phyloP scores from a whole-genome alignment of 78 protist genomes.

The Goniomonas avonlea region DNA sequence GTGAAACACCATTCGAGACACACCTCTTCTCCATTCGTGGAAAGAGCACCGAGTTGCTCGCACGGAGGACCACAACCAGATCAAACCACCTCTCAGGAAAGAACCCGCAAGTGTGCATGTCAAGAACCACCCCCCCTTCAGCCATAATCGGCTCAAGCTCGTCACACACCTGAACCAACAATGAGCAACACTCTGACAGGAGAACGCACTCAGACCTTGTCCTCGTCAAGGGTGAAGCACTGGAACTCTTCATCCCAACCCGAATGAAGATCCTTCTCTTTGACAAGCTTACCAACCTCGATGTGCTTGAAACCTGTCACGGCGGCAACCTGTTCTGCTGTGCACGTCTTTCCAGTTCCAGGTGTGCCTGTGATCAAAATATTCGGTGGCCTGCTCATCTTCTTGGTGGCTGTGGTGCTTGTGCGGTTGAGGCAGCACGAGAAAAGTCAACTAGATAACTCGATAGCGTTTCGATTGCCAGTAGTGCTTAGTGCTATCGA shows the following conservation, averaged over 20 bases:
- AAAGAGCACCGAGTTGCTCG: conserved; percentile 48
- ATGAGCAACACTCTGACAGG: neutral
- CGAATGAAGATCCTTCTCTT: conserved; percentile 49
- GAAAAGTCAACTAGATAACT: too few relatives aligned
- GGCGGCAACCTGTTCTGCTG: conserved; percentile 27
- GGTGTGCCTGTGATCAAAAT: conserved; percentile 56
- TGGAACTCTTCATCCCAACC: conserved; percentile 77
- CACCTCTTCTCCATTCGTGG: conserved; percentile 49
- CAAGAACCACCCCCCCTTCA: conserved; percentile 68
- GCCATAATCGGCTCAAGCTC: conserved; percentile 29
- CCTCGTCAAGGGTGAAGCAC: conserved; percentile 67
- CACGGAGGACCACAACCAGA: conserved; percentile 70
- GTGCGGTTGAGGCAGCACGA: too few relatives aligned
- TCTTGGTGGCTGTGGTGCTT: too few relatives aligned
- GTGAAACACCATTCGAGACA: too few relatives aligned
- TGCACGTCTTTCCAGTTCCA: conserved; percentile 45
- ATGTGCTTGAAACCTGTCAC: conserved; percentile 30
- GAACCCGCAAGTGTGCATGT: conserved; percentile 72
- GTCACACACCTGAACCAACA: conserved; percentile 10
- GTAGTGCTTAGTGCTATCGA: too few relatives aligned
- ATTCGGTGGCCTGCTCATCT: conserved; percentile 25
- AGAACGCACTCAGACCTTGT: conserved; percentile 40
- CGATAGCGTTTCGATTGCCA: too few relatives aligned
- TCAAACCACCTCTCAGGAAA: conserved; percentile 90
- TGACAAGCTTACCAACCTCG: conserved; percentile 57